These are phyloP conservation scores for Xylaria sp. DNA, from an alignment of 2,329 filamentous ascomycete genomes.

Conservation along the genomic window DNA sequence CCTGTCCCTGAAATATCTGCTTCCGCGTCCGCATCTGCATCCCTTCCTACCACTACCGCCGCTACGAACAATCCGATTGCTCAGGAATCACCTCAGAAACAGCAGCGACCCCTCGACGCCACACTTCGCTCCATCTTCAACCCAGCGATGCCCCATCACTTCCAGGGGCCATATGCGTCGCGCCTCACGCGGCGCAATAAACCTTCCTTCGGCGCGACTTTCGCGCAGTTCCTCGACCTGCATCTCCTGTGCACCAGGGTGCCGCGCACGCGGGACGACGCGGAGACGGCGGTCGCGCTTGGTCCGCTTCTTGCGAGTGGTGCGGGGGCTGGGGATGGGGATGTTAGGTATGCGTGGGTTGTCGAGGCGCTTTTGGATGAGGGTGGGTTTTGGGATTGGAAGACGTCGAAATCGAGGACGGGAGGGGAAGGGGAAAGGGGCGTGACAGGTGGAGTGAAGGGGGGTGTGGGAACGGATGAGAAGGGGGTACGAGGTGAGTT, in stretches of 20 bases:
- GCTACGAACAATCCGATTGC: background rate
- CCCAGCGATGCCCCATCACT: conserved; percentile 37
- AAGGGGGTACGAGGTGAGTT: no score
- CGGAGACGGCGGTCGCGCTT: conserved; percentile 37
- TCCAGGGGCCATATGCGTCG: conserved; percentile 20
- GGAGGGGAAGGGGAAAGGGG: background rate
- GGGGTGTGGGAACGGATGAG: no score
- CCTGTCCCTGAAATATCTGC: conserved; percentile 12
- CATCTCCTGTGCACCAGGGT: conserved; percentile 58
- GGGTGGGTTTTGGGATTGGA: conserved; percentile 50
- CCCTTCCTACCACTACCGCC: background rate
- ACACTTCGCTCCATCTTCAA: conserved; percentile 59
- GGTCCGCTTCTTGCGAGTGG: no score
- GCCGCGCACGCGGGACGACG: conserved; percentile 49
- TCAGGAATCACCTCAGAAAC: conserved; percentile 7
- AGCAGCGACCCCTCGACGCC: conserved; percentile 43
- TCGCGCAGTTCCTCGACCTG: conserved; percentile 59
- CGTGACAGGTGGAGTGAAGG: no score
- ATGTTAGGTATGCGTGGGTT: conserved; percentile 47
- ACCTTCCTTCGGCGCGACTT: conserved; percentile 60
- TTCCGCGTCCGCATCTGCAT: conserved; percentile 14
- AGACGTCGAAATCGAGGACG: no score
- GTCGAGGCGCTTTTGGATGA: conserved; percentile 61
- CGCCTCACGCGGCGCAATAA: conserved; percentile 47
- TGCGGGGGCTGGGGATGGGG: conserved; percentile 11